phyloP scores from a whole-genome alignment of 1,284 basidiomycete genomes.

The Ceratobasidium sp. region DNA sequence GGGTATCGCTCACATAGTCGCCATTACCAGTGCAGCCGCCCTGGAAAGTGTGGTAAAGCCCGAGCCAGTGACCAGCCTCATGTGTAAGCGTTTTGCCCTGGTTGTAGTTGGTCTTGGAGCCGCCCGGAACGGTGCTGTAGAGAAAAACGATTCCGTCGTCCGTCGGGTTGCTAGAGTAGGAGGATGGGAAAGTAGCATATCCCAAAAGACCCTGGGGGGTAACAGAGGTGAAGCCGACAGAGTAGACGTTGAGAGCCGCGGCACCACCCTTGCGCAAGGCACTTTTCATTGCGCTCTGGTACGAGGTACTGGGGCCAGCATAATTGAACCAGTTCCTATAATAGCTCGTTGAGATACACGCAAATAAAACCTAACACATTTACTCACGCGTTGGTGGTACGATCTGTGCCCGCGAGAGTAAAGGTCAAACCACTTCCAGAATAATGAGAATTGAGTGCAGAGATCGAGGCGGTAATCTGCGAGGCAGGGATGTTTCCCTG shows the following conservation, averaged over 20 bases:
- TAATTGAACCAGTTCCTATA: slow-evolving; percentile 4
- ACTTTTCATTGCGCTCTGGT: slow-evolving; percentile 60
- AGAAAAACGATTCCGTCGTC: slow-evolving; percentile 44
- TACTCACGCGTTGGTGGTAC: slow-evolving; percentile 40
- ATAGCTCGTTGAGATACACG: not conserved
- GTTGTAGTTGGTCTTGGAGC: slow-evolving; percentile 45
- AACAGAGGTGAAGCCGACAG: slow-evolving; percentile 18
- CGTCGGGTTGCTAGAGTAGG: slow-evolving; percentile 37
- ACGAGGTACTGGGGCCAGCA: slow-evolving; percentile 49
- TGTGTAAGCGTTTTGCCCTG: slow-evolving; percentile 46
- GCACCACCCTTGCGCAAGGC: slow-evolving; percentile 25
- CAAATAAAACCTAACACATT: not conserved
- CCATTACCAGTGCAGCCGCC: slow-evolving; percentile 45
- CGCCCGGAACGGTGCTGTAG: slow-evolving; percentile 45
- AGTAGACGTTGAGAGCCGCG: slow-evolving; percentile 37
- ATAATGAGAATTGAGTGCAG: slow-evolving; percentile 44
- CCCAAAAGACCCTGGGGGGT: slow-evolving; percentile 5
- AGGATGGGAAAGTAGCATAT: slow-evolving; percentile 26
- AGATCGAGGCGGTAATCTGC: slow-evolving; percentile 41
- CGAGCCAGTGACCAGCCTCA: slow-evolving; percentile 44
- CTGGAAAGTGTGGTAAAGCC: slow-evolving; percentile 48
- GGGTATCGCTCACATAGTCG: slow-evolving; percentile 45
- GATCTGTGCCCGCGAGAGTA: slow-evolving; percentile 42
- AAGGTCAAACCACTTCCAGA: slow-evolving; percentile 43
- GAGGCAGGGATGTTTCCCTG: slow-evolving; percentile 23